phyloP scores from a whole-genome alignment of 75 land plant genomes.

The Cunninghamia lanceolata region DNA sequence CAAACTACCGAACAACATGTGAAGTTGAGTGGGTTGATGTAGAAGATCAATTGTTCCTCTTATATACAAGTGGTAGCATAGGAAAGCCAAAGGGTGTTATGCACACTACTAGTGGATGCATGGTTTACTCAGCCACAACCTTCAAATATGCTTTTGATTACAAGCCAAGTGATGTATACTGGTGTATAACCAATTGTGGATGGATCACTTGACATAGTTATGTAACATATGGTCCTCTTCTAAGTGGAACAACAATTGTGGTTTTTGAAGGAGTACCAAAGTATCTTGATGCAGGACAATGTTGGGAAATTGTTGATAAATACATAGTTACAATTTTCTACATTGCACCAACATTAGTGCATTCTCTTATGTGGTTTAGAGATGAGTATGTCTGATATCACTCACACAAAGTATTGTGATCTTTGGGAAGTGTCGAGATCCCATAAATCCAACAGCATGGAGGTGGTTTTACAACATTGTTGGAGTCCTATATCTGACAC shows the following conservation, averaged over 20 bases:
- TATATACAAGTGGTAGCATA: slow-evolving; percentile 98
- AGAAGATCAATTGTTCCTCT: slow-evolving; percentile 92
- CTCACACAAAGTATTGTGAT: too few species aligned
- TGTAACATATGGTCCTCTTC: too few species aligned
- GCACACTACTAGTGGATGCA: slow-evolving; percentile 97
- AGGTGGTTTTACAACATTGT: too few species aligned
- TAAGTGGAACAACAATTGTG: too few species aligned
- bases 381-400: too few species aligned
- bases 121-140: slow-evolving; percentile 94
- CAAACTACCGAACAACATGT: slow-evolving; percentile 60
- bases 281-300: slow-evolving; percentile 93
- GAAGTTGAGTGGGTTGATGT: slow-evolving; percentile 95
- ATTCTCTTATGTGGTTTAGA: slow-evolving; percentile 90
- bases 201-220: too few species aligned
- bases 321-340: slow-evolving; percentile 87
- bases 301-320: slow-evolving; percentile 98
- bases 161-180: slow-evolving; percentile 81
- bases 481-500: too few species aligned
- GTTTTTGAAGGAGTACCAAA: too few species aligned
- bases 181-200: too few species aligned
- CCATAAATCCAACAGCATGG: too few species aligned
- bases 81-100: slow-evolving; percentile 99
- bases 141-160: slow-evolving; percentile 99
- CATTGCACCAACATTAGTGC: slow-evolving; percentile 91
- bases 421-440: too few species aligned